Base-by-base conservation (phyloP, 1,139 yeast species). In the Magnusiomyces tetraspermus region DNA sequence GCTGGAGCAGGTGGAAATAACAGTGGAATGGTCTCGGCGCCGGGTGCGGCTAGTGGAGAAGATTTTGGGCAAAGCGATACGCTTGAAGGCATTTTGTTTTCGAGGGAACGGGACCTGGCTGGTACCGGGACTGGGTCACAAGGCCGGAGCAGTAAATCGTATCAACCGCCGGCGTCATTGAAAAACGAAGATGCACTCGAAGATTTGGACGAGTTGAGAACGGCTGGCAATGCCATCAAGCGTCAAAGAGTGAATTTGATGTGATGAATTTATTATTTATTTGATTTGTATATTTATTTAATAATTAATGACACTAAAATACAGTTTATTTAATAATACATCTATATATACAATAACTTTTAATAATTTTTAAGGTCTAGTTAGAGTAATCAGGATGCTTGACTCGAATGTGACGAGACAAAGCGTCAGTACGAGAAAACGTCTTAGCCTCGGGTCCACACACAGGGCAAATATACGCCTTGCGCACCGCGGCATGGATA, bases 351-450 rank as follows among this genome's bases (percentile, higher is more conserved):
- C n/a, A n/a, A n/a, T n/a, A n/a, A n/a, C n/a, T n/a, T n/a, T n/a
- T n/a, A n/a, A n/a, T n/a, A n/a, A n/a, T n/a, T n/a, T n/a, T n/a
- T n/a, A n/a, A n/a, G n/a, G n/a, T n/a, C n/a, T n/a, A n/a, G n/a
- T n/a, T n/a, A n/a, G n/a, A n/a, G n/a, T n/a, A n/a, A n/a, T n/a
- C n/a, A n/a, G 42, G 11, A n/a, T 90, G 97, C 71, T 92, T 90
- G 33, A 88, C 92, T 57, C 96, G 76, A 49, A 88, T 83, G 67
- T 92, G 98, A 65, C 97, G 81, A 22, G 96, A 89, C 59, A 92
- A 76, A 1, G 98, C 97, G 69, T 92, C 98, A 67, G 89, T 86
- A 59, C 98, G 79, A 50, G 96, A 85, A 66, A 92, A 92, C 1
- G 95, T 88, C 70, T 92, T 86, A 60, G 83, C 76, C 22, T 81